Evolutionary conservation across 2,329 filamentous ascomycete genomes (phyloP), one percentile per base, ranked within the genome.

Genomic region (Pseudogymnoascus sp.): DNA sequence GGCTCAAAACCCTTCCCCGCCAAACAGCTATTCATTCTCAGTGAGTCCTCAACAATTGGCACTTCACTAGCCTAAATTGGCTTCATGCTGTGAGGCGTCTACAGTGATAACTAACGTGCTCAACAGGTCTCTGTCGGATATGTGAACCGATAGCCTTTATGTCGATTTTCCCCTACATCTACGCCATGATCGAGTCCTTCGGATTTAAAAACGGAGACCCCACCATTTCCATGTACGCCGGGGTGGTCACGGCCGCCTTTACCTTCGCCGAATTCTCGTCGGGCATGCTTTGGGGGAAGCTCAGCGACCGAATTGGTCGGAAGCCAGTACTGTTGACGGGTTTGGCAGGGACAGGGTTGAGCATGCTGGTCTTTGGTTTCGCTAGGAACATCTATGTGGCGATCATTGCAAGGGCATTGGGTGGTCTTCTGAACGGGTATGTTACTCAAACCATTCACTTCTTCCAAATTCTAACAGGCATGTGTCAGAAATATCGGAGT

Each of bases 61-160:
- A 28, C 20, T 20, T 41, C 32, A 54, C 14, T 9, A 4, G 18
- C 18, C 30, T 37, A 20, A 8, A 7, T 9, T 11, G 57, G 30
- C 30, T 37, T 25, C 6, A 11, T n/a, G n/a, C 20, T 11, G 30
- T 58, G 12, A 35, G 2, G 22, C 22, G 4, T 22, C 22, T 22
- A 22, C 4, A 22, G 22, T 22, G 18, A 37, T 32, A 22, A 12
- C 35, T 59, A 58, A 57, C 60, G 20, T 59, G 9, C 35, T 20
- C 16, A 14, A 41, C 65, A 95, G 92, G 91, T 50, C 81, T 96
- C 70, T 96, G 92, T 76, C 88, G 94, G 71, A 93, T 99, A 78
- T 97, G 91, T 79, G 94, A 99, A 74, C 94, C 94, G 59, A 97
- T 99, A 74, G 94, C 94, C 5, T 97, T 99, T 80, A 97, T 97